Evolutionary conservation across 108 stramenopile genomes (phyloP).

Genomic region (Licmophora abbreviata): DNA sequence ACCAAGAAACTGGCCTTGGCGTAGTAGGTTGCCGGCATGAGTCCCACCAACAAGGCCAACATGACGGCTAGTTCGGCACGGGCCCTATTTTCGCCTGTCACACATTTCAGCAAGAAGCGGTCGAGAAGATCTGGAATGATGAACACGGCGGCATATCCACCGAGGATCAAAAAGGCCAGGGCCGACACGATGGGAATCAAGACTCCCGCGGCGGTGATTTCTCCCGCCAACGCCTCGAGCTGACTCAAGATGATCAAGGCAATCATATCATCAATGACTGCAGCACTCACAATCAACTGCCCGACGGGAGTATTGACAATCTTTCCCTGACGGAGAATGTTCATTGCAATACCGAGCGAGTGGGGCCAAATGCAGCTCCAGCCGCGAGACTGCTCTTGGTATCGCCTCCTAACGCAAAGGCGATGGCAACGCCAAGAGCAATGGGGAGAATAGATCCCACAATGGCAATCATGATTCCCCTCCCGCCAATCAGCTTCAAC

Average conservation of each 20-base stretch:
- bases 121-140: constrained; percentile 47
- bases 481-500: constrained; percentile 63
- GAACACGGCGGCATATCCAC: constrained; percentile 55
- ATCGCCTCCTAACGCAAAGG: constrained; percentile 41
- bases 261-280: constrained; percentile 84
- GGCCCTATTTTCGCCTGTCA: constrained; percentile 25
- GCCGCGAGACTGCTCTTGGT: constrained; percentile 49
- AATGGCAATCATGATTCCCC: constrained; percentile 67
- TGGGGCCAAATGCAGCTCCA: constrained; percentile 73
- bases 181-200: constrained; percentile 64
- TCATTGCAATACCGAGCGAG: constrained; percentile 77
- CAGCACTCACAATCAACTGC: constrained; percentile 77
- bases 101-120: constrained; percentile 19
- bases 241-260: constrained; percentile 69
- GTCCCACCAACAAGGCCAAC: constrained; percentile 40
- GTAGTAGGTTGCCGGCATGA: constrained; percentile 51
- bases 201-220: constrained; percentile 33
- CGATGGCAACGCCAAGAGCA: constrained; percentile 51
- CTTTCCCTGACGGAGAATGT: constrained; percentile 53
- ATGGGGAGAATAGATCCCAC: constrained; percentile 74
- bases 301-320: constrained; percentile 77
- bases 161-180: constrained; percentile 51
- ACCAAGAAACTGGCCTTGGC: constrained; percentile 47
- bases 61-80: constrained; percentile 42
- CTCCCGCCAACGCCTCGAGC: constrained; percentile 47